Base-by-base conservation (phyloP, 2,329 filamentous ascomycete genomes). In the Incumbomyces lentus region DNA sequence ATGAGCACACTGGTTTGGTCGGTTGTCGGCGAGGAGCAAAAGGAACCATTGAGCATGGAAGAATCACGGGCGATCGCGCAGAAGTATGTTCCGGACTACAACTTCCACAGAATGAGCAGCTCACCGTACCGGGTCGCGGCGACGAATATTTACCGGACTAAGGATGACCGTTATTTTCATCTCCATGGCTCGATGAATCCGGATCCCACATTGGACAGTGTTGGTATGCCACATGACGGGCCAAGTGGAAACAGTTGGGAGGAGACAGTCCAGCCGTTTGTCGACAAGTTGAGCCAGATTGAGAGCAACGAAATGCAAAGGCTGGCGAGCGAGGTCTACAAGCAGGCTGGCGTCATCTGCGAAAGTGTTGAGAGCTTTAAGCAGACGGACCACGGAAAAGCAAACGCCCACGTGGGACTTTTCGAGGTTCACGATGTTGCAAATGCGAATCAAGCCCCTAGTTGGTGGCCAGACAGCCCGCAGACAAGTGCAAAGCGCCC, bases 21-120 rank as follows among this genome's bases (percentile, higher is more conserved):
- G 43, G 55, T 66, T 50, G 52, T 58, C 29, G 53, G 61, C 51
- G 22, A 26, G 8, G 22, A 8, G 22, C 60, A 62, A 18, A 58
- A 61, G 13, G 50, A 47, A 16, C 22, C 39, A 18, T 47, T 48
- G 19, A 33, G 30, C 14, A 3, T 62, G 47, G 54, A 55, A 26
- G 51, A 49, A 6, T 44, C 46, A n/a, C 18, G 37, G 16, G 37
- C 49, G 26, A 49, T 48, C 29, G 37, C 52, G 44, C 30, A 53
- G 34, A 46, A 44, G 32, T 18, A 49, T 32, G 47, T 52, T 82
- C 79, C 0, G 78, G 79, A 55, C 75, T 84, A 35, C 79, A 69
- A 35, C 76, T 79, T 14, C 79, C 80, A 63, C 82, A 79, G 14
- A 78, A 72, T 1, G 71, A 68, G 30, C 78, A 40, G 45, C 34